Base-by-base conservation (phyloP, 495 filamentous ascomycete genomes). In the Penicillium bovifimosum region DNA sequence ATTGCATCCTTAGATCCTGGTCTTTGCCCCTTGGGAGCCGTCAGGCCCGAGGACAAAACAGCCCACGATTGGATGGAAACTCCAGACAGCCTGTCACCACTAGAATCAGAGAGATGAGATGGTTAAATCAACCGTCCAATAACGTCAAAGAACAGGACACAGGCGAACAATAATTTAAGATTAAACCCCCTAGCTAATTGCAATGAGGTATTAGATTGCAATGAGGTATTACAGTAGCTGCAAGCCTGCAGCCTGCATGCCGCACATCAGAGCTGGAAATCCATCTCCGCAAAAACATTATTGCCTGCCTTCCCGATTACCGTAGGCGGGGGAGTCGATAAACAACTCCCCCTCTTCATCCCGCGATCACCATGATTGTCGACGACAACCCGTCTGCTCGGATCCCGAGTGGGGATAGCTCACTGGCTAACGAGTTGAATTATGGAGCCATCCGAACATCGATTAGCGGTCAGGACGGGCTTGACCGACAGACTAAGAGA, bases 311-410 rank as follows among this genome's bases (percentile, higher is more conserved):
- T 10, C 31, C 17, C 14, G 29, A 14, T 14, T 32, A 13, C 29
- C 14, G 1, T 24, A n/a, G 27, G 48, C 48, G 43, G 41, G 41
- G 29, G 31, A 48, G 10, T 51, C 39, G 28, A 44, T 53, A 40
- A 38, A 36, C 46, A 33, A 17, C 45, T 31, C 27, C 36, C 33
- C 36, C 47, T 39, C 35, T 38, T 44, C 27, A 33, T 50, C 48
- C 48, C 48, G 46, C 20, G 60, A 60, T 62, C 41, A 60, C 49
- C 61, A 48, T 18, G 54, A 54, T 60, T 40, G 14, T 56, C 54
- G 52, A 41, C 42, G 41, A 27, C 6, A 46, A 38, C 48, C 47
- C 47, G 28, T 36, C 47, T 31, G 18, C 32, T 52, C 10, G 41
- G 41, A 18, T 28, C 31, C 48, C 6, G 20, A 4, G 40, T 52